A percentile compares a stretch with the other conserved stretches of the same genome.
Conservation (phyloP, 768 basidiomycete species). For the Tulasnella sp. region DNA sequence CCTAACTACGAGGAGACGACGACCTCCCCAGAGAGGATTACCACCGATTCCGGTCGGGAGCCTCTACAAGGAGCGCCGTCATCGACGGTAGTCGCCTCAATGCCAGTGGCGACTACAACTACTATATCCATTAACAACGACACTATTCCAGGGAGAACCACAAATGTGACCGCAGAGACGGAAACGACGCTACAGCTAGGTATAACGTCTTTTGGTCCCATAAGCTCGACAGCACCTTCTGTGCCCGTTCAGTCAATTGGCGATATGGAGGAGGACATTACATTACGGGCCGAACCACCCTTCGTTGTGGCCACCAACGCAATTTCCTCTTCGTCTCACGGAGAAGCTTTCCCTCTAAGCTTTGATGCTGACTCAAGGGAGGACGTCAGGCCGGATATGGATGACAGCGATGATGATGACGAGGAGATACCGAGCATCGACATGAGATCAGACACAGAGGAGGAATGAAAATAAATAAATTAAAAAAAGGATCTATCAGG, state of each 20-base stretch:
- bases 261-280: no score
- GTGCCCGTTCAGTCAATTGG: background rate
- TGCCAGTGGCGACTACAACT: background rate
- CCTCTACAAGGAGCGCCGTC: no score
- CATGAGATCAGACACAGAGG: slow-evolving; percentile 69
- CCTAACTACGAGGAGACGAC: no score
- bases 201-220: slow-evolving; percentile 1
- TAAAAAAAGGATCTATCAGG: no score
- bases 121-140: background rate
- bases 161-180: background rate
- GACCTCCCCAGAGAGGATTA: no score
- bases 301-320: background rate
- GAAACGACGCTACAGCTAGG: background rate
- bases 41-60: background rate
- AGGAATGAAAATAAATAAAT: slow-evolving; percentile 26
- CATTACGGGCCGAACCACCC: no score
- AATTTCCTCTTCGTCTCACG: background rate
- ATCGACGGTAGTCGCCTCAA: background rate
- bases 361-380: background rate
- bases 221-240: slow-evolving; percentile 16
- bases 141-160: background rate
- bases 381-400: slow-evolving; percentile 8
- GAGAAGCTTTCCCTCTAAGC: background rate
- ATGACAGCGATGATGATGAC: slow-evolving; percentile 38
- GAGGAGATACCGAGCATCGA: slow-evolving; percentile 69